Conservation (phyloP, 2,329 filamentous ascomycete species). For the Sporothrix brasiliensis region DNA sequence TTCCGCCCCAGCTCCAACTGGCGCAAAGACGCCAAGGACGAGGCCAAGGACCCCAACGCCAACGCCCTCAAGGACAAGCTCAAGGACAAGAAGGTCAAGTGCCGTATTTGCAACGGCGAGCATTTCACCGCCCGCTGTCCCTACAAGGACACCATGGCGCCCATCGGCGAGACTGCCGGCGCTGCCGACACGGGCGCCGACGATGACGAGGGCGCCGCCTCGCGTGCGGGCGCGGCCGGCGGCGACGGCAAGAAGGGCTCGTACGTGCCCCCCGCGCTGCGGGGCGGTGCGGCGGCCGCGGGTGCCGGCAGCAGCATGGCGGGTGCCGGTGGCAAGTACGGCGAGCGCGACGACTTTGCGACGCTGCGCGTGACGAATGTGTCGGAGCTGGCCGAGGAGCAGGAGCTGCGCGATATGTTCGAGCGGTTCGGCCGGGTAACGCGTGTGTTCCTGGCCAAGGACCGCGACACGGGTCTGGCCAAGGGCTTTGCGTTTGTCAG, state of each 20-base stretch:
- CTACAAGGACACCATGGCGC: slow-evolving; percentile 99
- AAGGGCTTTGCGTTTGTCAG: slow-evolving; percentile 99
- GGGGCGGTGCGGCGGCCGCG: slow-evolving; percentile 72
- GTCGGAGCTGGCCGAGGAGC: slow-evolving; percentile 95
- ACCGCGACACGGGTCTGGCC: slow-evolving; percentile 90
- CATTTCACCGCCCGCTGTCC: slow-evolving; percentile 99
- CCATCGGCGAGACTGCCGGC: slow-evolving; percentile 64
- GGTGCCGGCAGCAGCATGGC: slow-evolving; percentile 67
- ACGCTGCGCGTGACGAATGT: slow-evolving; percentile 98
- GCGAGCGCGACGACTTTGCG: slow-evolving; percentile 92
- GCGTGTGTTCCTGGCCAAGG: slow-evolving; percentile 96
- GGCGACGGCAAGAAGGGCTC: slow-evolving; percentile 70
- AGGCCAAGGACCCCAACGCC: slow-evolving; percentile 72
- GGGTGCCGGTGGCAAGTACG: slow-evolving; percentile 70
- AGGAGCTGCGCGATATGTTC: slow-evolving; percentile 96
- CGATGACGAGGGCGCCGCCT: slow-evolving; percentile 53
- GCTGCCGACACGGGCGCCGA: slow-evolving; percentile 61
- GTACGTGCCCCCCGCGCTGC: slow-evolving; percentile 92
- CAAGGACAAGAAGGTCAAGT: slow-evolving; percentile 99
- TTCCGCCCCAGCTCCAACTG: slow-evolving; percentile 93
- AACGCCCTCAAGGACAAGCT: slow-evolving; percentile 78
- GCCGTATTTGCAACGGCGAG: slow-evolving; percentile 96
- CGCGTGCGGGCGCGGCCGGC: slow-evolving; percentile 55
- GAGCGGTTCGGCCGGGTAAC: slow-evolving; percentile 96
- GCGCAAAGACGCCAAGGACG: slow-evolving; percentile 83